Conservation (phyloP, 805 yeast species). For the Candida taoyuanica region DNA sequence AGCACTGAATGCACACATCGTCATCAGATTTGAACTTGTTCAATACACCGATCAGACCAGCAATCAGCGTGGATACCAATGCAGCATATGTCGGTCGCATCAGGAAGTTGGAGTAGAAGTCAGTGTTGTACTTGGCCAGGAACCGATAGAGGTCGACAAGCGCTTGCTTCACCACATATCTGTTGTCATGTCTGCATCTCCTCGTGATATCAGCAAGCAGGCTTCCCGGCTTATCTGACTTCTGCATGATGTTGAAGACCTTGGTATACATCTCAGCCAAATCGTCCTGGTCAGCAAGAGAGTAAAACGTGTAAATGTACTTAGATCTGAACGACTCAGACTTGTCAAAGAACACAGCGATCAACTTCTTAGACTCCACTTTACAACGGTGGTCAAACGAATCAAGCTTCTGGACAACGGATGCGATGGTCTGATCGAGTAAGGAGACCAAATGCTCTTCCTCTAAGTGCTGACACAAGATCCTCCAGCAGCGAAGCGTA, state of each 20-base stretch:
- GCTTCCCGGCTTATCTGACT: constrained; percentile 29
- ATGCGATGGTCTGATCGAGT: constrained; percentile 69
- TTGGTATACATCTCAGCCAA: constrained; percentile 30
- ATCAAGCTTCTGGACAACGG: constrained; percentile 65
- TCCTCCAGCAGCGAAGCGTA: constrained; percentile 65
- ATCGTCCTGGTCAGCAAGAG: constrained; percentile 43
- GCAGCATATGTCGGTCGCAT: constrained; percentile 29
- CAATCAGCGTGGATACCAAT: constrained; percentile 41
- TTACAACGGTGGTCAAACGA: constrained; percentile 46
- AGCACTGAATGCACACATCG: constrained; percentile 53
- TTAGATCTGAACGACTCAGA: constrained; percentile 32
- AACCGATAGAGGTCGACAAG: constrained; percentile 57
- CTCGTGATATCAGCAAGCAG: constrained; percentile 49
- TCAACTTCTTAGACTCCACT: constrained; percentile 45
- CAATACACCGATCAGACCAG: constrained; percentile 52
- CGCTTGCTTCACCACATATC: constrained; percentile 69
- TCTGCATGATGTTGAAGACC: constrained; percentile 27
- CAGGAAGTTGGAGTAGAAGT: constrained; percentile 43
- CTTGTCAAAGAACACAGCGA: constrained; percentile 35
- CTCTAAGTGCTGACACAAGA: constrained; percentile 52
- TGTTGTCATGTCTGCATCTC: constrained; percentile 57
- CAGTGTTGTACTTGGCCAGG: constrained; percentile 45
- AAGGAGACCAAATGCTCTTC: constrained; percentile 57
- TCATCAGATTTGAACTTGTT: constrained; percentile 48
- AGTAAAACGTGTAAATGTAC: constrained; percentile 49